These are phyloP conservation scores for Zymoseptoria crescenta DNA, from an alignment of 2,329 filamentous ascomycete species.

Conservation along the genomic window DNA sequence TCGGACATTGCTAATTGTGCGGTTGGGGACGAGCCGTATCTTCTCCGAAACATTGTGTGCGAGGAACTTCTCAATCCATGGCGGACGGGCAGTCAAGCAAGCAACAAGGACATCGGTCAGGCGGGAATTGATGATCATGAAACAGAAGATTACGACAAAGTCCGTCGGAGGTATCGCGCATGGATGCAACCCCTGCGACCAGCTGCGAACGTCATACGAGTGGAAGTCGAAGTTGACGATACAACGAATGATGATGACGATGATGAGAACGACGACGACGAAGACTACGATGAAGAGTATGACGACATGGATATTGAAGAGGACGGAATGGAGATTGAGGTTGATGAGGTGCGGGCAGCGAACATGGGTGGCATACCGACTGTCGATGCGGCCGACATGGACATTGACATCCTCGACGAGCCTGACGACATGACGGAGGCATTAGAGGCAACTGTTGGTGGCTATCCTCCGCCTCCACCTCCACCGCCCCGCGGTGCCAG, in stretches of 20 bases:
- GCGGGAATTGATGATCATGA: constrained; percentile 78
- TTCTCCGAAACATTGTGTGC: constrained; percentile 75
- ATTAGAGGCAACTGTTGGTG: constrained; percentile 69
- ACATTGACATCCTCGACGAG: constrained; percentile 39
- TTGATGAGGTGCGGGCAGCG: constrained; percentile 27
- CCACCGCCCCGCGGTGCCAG: constrained; percentile 28
- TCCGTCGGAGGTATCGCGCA: constrained; percentile 34
- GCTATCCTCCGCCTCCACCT: constrained; percentile 60
- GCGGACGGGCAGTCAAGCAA: constrained; percentile 76
- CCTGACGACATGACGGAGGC: constrained; percentile 63
- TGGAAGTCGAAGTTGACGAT: constrained; percentile 24
- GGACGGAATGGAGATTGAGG: constrained; percentile 43
- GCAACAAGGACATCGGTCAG: constrained; percentile 68
- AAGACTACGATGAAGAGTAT: constrained; percentile 29
- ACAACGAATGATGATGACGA: constrained; percentile 43
- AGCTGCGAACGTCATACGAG: constrained; percentile 21
- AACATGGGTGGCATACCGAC: constrained; percentile 28
- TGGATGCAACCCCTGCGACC: constrained; percentile 27
- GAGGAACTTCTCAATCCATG: constrained; percentile 86
- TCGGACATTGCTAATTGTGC: constrained; percentile 85
- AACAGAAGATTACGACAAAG: constrained; percentile 44
- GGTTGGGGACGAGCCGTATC: constrained; percentile 68
- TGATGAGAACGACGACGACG: constrained; percentile 29
- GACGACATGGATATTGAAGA: constrained; percentile 21
- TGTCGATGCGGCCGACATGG: constrained; percentile 38